These are phyloP conservation scores for Naganishia onofrii DNA, from an alignment of 768 basidiomycete genomes.

Conservation along the genomic window DNA sequence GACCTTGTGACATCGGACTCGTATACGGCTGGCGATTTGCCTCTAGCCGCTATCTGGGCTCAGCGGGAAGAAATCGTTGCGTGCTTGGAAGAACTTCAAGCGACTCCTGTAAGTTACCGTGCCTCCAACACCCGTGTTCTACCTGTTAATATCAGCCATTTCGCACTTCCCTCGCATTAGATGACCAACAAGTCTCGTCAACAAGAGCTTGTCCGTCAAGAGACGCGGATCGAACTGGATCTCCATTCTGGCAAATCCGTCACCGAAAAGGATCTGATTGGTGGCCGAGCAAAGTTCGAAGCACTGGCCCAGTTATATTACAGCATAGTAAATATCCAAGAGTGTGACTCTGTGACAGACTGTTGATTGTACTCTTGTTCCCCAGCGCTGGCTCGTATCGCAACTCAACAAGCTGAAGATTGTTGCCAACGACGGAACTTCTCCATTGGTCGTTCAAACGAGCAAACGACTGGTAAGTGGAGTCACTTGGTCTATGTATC, in stretches of 20 bases:
- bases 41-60: slow-evolving; percentile 66
- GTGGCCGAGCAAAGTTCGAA: slow-evolving; percentile 68
- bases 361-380: no score
- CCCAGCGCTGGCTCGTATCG: slow-evolving; percentile 77
- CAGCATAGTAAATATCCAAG: slow-evolving; percentile 69
- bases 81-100: slow-evolving; percentile 67
- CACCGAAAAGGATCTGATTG: slow-evolving; percentile 65
- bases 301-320: slow-evolving; percentile 76
- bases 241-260: slow-evolving; percentile 60
- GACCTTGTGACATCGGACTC: slow-evolving; percentile 38
- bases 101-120: slow-evolving; percentile 54
- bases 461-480: neutral
- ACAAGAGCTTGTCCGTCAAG: slow-evolving; percentile 65
- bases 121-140: neutral
- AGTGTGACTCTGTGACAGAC: no score
- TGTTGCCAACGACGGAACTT: slow-evolving; percentile 57
- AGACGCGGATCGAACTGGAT: slow-evolving; percentile 73
- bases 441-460: slow-evolving; percentile 15
- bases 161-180: neutral
- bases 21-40: slow-evolving; percentile 55
- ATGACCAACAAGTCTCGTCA: neutral
- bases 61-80: slow-evolving; percentile 74
- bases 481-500: neutral
- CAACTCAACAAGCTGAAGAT: slow-evolving; percentile 69
- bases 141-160: neutral